Evolutionary conservation across 441 rosid species (phyloP).

Genomic region (Melastoma candidum): DNA sequence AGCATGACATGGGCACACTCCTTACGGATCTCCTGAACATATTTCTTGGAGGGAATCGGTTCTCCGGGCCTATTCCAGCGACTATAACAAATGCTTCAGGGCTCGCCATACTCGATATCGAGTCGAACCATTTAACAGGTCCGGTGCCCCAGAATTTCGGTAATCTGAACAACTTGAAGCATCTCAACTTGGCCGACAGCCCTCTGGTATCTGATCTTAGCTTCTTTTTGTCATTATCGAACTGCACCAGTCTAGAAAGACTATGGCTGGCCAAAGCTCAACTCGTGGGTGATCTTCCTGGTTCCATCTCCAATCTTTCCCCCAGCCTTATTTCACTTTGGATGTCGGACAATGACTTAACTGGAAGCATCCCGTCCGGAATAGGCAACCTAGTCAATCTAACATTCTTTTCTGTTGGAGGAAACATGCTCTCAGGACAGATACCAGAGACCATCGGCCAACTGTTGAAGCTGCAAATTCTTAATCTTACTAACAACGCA

Average conservation of each 20-base stretch:
- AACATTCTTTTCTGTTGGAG: no score
- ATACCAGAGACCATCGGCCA: constrained; percentile 1
- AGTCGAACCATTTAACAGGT: no score
- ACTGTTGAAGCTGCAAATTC: not conserved
- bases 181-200: not conserved
- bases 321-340: not conserved
- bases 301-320: no score
- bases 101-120: no score
- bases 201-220: constrained; percentile 9
- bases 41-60: not conserved
- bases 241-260: not conserved
- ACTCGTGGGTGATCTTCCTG: no score
- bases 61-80: constrained; percentile 7
- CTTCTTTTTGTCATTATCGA: constrained; percentile 13
- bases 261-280: not conserved
- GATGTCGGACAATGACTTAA: constrained; percentile 12
- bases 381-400: constrained; percentile 2
- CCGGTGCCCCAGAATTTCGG: no score
- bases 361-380: constrained; percentile 14
- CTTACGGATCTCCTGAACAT: constrained; percentile 10
- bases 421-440: no score
- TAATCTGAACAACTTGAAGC: not conserved
- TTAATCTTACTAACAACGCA: not conserved
- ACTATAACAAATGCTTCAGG: constrained; percentile 17
- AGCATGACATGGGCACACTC: not conserved